Base-by-base conservation (phyloP, 139 green algal species). In the Chlorella vulgaris region DNA sequence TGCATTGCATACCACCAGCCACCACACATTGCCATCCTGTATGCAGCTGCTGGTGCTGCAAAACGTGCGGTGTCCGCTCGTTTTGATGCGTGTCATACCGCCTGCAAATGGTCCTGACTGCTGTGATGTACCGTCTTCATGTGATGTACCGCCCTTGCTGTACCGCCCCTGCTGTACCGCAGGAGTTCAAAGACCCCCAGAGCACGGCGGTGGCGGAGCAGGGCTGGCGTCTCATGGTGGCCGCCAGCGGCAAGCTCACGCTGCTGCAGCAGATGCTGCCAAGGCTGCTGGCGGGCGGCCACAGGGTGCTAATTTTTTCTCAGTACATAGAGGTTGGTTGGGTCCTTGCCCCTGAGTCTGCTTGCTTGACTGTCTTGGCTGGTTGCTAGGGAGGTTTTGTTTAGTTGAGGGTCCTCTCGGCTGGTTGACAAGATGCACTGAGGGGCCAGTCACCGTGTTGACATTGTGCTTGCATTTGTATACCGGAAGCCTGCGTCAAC, bases 241-340 rank as follows among this genome's bases (percentile, higher is more conserved):
- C 77, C 2, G 65, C 65, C 74, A 75, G 76, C 33, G 89, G 93
- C 76, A 96, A 97, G 84, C 88, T 93, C 77, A 80, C 78, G 47
- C 85, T 95, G 62, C 89, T 97, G 78, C 89, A 97, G 85, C 88
- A 91, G 19, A 76, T 97, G 74, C 86, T 98, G 83, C 29, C 63
- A 1, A 87, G 89, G 83, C 89, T 98, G 36, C 86, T 92, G 63
- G 61, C 47, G 15, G 67, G 74, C 1, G 92, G 90, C 1, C 94
- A 98, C 89, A 86, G 93, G 13, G 90, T 97, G 36, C 85, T 95
- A 61, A 82, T 97, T 40, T 97, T 97, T 83, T 92, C 84, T 66
- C 89, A 94, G 83, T 93, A 89, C 66, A 92, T 83, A 38, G 80
- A 68, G 50, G 73, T 63, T 19, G 40, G 38, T 22, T 53, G 21